A percentile compares a stretch with the other conserved stretches of the same genome.
phyloP scores from a whole-genome alignment of 1,284 basidiomycete genomes.

The Butyriboletus regius region DNA sequence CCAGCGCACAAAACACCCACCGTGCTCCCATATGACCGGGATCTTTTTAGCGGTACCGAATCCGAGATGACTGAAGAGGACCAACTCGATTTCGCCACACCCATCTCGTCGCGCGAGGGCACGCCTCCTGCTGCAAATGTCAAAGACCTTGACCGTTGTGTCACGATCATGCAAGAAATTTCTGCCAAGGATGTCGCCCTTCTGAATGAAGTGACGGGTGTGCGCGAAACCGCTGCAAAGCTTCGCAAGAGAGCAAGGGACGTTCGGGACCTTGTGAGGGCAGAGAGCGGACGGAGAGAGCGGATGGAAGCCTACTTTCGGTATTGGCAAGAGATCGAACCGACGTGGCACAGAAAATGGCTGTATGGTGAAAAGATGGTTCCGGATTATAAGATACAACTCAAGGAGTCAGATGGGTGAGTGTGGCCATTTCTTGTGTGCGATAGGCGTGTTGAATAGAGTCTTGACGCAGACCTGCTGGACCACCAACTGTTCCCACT shows the following conservation, averaged over 20 bases:
- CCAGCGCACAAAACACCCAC: not conserved
- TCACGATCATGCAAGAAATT: constrained; percentile 25
- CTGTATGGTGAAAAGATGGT: constrained; percentile 17
- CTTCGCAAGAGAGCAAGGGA: constrained; percentile 20
- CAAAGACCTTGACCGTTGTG: constrained; percentile 19
- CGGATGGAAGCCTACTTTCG: constrained; percentile 28
- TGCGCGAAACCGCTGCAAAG: constrained; percentile 17
- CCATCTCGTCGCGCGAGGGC: constrained; percentile 18
- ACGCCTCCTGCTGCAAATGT: constrained; percentile 19
- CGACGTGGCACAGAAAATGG: constrained; percentile 22
- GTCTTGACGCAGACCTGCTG: constrained; percentile 5
- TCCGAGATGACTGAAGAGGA: constrained; percentile 23
- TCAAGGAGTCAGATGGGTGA: constrained; percentile 6
- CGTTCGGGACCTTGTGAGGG: constrained; percentile 20
- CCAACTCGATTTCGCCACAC: constrained; percentile 23
- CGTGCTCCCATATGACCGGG: constrained; percentile 7
- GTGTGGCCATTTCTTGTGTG: not conserved
- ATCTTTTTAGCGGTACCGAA: constrained; percentile 19
- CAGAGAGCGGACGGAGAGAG: constrained; percentile 22
- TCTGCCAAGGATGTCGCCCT: constrained; percentile 15
- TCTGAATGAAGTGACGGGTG: constrained; percentile 7
- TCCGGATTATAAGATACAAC: not conserved
- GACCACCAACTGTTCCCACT: constrained; percentile 4
- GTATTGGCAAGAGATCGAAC: constrained; percentile 26
- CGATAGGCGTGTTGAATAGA: not conserved